Evolutionary conservation across 2,329 filamentous ascomycete genomes (phyloP).

Genomic region (Venturia pyrina): DNA sequence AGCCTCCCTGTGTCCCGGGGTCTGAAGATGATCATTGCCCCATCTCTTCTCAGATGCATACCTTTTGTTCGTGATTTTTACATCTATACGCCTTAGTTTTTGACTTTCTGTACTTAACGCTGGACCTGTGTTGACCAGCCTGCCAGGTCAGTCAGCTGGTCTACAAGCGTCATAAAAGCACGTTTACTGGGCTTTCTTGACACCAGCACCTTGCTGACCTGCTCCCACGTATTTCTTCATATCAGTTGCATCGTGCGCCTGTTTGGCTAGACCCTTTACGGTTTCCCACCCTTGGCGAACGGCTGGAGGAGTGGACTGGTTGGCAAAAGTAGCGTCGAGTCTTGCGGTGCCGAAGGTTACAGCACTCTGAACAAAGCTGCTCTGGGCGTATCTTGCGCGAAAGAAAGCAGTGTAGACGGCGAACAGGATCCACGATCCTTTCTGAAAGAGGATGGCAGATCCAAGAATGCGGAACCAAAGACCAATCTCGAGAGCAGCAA

Average conservation of each 20-base stretch:
- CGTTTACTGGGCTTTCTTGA: constrained; percentile 12
- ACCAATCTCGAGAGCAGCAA: constrained; percentile 76
- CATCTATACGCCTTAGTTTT: not conserved
- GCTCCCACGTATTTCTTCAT: constrained; percentile 57
- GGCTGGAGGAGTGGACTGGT: constrained; percentile 75
- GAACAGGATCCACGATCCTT: constrained; percentile 82
- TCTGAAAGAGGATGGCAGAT: constrained; percentile 77
- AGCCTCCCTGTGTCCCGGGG: not conserved
- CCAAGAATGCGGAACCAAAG: constrained; percentile 77
- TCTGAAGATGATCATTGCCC: not conserved
- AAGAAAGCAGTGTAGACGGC: constrained; percentile 84
- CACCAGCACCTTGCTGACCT: constrained; percentile 26
- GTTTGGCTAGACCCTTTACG: constrained; percentile 61
- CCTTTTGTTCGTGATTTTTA: not conserved
- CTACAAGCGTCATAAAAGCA: not conserved
- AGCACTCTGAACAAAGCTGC: constrained; percentile 79
- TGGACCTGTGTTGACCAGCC: not conserved
- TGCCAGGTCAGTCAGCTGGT: not conserved
- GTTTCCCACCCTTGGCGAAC: constrained; percentile 71
- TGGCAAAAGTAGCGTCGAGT: constrained; percentile 71
- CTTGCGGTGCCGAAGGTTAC: constrained; percentile 63
- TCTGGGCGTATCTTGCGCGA: constrained; percentile 81
- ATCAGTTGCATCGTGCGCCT: constrained; percentile 73
- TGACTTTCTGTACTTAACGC: not conserved
- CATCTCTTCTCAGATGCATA: not conserved